These are phyloP conservation scores for Phytophthora aleatoria DNA, from an alignment of 352 stramenopile species.

Conservation along the genomic window DNA sequence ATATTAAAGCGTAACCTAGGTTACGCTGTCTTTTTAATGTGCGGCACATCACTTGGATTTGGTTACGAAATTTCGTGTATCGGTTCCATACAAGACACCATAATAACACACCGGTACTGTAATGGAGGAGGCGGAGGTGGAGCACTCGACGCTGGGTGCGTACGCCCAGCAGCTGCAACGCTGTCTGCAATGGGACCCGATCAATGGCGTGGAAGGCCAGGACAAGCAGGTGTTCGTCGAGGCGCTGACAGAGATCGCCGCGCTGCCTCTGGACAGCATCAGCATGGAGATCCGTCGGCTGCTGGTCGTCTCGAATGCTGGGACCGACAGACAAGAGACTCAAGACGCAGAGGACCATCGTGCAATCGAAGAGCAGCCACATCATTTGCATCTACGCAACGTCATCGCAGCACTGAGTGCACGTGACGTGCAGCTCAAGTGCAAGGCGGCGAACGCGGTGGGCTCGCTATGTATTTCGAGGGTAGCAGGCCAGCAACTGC, in stretches of 20 bases:
- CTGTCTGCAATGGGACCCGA: slow-evolving; percentile 48
- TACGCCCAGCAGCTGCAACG: slow-evolving; percentile 36
- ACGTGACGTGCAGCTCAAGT: slow-evolving; percentile 79
- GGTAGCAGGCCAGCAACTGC: slow-evolving; percentile 65
- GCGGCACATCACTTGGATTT: too few species aligned
- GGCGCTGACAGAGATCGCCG: slow-evolving; percentile 73
- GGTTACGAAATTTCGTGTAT: neutral
- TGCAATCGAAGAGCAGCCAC: neutral
- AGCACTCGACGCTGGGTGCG: slow-evolving; percentile 22
- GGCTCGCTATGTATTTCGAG: slow-evolving; percentile 76
- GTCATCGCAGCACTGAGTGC: slow-evolving; percentile 52
- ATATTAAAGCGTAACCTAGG: neutral
- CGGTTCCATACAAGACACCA: too few species aligned
- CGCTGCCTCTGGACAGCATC: slow-evolving; percentile 64
- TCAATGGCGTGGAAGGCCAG: slow-evolving; percentile 10
- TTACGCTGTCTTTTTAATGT: neutral
- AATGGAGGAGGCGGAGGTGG: slow-evolving; percentile 9
- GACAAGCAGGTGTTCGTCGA: slow-evolving; percentile 67
- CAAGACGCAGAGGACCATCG: neutral
- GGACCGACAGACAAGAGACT: neutral
- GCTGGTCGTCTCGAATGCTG: slow-evolving; percentile 36
- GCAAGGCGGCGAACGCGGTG: slow-evolving; percentile 77
- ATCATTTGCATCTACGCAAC: slow-evolving; percentile 34
- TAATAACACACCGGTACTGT: too few species aligned
- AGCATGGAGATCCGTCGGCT: slow-evolving; percentile 77